phyloP scores from a whole-genome alignment of 495 filamentous ascomycete genomes.

The Hypoxylon fragiforme region DNA sequence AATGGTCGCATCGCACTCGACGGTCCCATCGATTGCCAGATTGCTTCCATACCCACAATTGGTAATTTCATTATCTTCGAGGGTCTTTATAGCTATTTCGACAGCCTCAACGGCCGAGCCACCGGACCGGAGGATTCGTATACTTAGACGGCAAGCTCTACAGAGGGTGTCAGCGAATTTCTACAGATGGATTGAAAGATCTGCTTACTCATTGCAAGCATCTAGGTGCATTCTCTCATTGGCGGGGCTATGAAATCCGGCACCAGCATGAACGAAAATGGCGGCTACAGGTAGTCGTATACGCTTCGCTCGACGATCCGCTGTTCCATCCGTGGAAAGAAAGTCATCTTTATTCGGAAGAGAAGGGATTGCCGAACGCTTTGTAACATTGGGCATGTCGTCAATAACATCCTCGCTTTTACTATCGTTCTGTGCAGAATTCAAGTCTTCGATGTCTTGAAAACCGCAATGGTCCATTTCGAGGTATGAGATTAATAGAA shows the following conservation, averaged over 20 bases:
- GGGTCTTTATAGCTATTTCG: slow-evolving; percentile 79
- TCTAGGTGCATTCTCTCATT: slow-evolving; percentile 83
- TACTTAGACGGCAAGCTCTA: slow-evolving; percentile 80
- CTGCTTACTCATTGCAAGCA: slow-evolving; percentile 80
- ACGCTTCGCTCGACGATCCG: slow-evolving; percentile 24
- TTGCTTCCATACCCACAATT: slow-evolving; percentile 98
- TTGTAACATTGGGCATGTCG: slow-evolving; percentile 4
- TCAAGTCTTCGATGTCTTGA: not conserved
- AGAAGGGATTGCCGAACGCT: slow-evolving; percentile 6
- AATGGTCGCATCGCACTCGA: slow-evolving; percentile 92
- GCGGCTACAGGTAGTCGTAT: slow-evolving; percentile 49
- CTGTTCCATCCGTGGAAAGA: slow-evolving; percentile 25
- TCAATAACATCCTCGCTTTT: slow-evolving; percentile 14
- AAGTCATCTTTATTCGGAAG: slow-evolving; percentile 2
- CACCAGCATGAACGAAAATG: slow-evolving; percentile 95
- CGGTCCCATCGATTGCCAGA: slow-evolving; percentile 81
- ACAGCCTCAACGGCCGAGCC: slow-evolving; percentile 87
- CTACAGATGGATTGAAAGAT: not conserved
- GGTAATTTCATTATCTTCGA: slow-evolving; percentile 93
- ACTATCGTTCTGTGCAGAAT: not conserved
- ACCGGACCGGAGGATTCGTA: slow-evolving; percentile 75
- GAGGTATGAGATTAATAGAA: not conserved
- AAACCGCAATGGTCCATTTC: slow-evolving; percentile 7
- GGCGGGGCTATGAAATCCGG: slow-evolving; percentile 84
- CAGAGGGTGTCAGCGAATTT: not conserved